Conservation (phyloP, 192 early-diverging fungal species). For the Backusella morwellensis region DNA sequence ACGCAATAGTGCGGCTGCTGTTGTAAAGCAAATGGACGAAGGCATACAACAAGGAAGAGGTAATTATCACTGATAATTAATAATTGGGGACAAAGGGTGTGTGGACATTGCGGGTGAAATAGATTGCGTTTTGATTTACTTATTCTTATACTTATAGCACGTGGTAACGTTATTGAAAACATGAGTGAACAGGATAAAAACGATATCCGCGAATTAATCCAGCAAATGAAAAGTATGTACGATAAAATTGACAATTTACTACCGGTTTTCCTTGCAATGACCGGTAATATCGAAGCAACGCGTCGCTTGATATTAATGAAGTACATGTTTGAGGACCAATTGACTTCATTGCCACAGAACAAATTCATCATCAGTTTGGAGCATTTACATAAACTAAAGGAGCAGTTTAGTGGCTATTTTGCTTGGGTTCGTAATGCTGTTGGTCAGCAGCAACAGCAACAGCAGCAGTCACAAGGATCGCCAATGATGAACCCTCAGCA, state of each 20-base stretch:
- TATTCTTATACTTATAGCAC: conserved; percentile 13
- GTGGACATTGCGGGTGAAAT: not conserved
- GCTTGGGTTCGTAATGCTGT: conserved; percentile 41
- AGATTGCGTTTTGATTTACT: not conserved
- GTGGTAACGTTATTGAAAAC: conserved; percentile 26
- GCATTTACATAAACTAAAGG: conserved; percentile 43
- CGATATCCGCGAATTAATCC: conserved; percentile 37
- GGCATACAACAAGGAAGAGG: conserved; percentile 36
- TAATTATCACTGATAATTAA: conserved; percentile 7
- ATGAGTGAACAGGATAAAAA: conserved; percentile 43
- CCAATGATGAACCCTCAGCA: conserved; percentile 9
- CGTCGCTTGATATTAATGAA: conserved; percentile 50
- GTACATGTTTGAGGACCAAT: conserved; percentile 53
- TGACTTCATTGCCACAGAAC: conserved; percentile 40
- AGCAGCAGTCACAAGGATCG: conserved; percentile 13
- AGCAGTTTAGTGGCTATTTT: conserved; percentile 47
- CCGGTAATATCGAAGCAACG: conserved; percentile 44
- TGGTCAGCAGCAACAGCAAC: not conserved
- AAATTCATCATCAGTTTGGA: conserved; percentile 46
- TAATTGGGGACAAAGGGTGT: not conserved
- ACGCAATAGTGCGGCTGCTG: conserved; percentile 27
- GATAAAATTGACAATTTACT: conserved; percentile 47
- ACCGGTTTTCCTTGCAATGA: conserved; percentile 48
- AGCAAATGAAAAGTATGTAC: conserved; percentile 42
- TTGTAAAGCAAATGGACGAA: conserved; percentile 40